Base-by-base conservation (phyloP, 192 early-diverging fungal species). In the Obelidium mucronatum region DNA sequence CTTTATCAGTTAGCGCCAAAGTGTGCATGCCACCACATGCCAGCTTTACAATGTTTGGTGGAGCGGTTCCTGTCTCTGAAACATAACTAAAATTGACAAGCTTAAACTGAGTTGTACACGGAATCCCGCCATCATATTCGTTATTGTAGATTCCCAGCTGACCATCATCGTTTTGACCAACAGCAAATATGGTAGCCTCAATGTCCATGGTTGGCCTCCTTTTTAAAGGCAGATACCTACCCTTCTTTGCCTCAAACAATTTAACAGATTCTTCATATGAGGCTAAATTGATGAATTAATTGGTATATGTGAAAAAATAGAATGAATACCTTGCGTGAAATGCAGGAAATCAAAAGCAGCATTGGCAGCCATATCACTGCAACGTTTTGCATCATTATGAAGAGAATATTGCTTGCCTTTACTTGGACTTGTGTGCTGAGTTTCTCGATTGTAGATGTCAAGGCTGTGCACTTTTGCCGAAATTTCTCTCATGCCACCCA, bases 91-190 rank as follows among this genome's bases (percentile, higher is more conserved):
- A 28, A 6, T 3, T 28, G 17, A 79, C 73, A 22, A 52, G 53
- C 59, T 74, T 64, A 40, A 79, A 76, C 13, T 52, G 53, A 30
- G 6, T n/a, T 1, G 66, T 73, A 58, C 76, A 78, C 22, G 72
- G 72, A 39, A 74, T 74, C 26, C 72, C 72, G 1, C 42, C 72
- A 0, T 61, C 39, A 35, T 61, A 4, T 69, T 68, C 64, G 40
- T 54, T 40, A 33, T 63, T 67, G 54, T 42, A 58, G 13, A 67
- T 60, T 36, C 74, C 79, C 15, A 76, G 42, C 53, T 80, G 74
- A 28, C 79, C 79, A 48, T 80, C 79, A 51, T 80, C 74, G 40
- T 80, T 80, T 73, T 72, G 55, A 33, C 67, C 72, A 0, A 58
- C 55, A 0, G 0, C 55, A 26, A 58, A 58, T 8, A 58, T 6